These are phyloP conservation scores for Sporothrix inflata DNA, from an alignment of 2,329 filamentous ascomycete genomes.

Conservation along the genomic window DNA sequence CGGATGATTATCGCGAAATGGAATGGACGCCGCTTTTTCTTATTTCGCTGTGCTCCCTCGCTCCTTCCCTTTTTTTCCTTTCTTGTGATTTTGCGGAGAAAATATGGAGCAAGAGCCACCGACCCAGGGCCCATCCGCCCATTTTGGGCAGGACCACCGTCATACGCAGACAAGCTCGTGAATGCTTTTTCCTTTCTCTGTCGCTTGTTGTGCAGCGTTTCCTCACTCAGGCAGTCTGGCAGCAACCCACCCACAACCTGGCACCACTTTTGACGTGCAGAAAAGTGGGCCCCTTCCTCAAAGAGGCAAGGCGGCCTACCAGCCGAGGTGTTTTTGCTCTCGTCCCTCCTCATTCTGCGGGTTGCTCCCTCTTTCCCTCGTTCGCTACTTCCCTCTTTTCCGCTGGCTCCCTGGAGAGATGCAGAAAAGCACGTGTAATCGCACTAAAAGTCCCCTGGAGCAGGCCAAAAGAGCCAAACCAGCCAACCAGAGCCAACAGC, in stretches of 20 bases:
- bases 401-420: neutral
- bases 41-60: neutral
- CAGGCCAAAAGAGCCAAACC: neutral
- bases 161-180: neutral
- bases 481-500: neutral
- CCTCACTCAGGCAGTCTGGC: neutral
- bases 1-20: conserved; percentile 24
- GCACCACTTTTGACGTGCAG: conserved; percentile 21
- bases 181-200: neutral
- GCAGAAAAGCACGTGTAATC: conserved; percentile 26
- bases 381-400: neutral
- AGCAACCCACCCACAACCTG: neutral
- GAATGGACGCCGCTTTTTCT: conserved; percentile 19
- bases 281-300: neutral
- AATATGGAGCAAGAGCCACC: conserved; percentile 16
- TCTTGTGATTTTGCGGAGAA: conserved; percentile 14
- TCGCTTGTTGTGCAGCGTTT: neutral
- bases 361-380: neutral
- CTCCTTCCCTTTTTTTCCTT: neutral
- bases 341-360: conserved; percentile 9
- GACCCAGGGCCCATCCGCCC: neutral
- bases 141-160: neutral
- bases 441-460: conserved; percentile 16
- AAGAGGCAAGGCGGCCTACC: conserved; percentile 20
- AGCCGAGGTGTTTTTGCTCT: conserved; percentile 27